A percentile compares a stretch with the other conserved stretches of the same genome.
Evolutionary conservation across 2,329 filamentous ascomycete species (phyloP).

Genomic region (Fusarium domesticum): DNA sequence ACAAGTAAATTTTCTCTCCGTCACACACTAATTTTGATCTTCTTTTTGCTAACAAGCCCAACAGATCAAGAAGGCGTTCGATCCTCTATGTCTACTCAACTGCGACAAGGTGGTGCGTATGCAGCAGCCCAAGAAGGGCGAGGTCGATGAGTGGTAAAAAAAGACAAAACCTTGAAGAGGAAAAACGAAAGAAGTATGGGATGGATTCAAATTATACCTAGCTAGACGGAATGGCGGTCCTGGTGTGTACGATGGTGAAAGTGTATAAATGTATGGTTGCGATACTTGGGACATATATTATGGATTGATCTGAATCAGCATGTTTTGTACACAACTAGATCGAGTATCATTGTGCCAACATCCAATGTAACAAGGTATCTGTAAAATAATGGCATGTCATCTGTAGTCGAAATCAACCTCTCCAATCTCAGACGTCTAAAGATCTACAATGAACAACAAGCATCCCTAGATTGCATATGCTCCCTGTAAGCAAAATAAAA

Average conservation of each 20-base stretch:
- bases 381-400: too few species aligned
- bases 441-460: too few species aligned
- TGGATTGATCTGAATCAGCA: too few species aligned
- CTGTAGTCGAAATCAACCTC: too few species aligned
- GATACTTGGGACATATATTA: not conserved
- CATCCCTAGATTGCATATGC: too few species aligned
- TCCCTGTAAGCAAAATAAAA: too few species aligned
- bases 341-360: not conserved
- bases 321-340: not conserved
- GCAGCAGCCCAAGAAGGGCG: constrained; percentile 44
- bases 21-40: not conserved
- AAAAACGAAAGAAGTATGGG: not conserved
- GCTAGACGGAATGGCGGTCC: constrained; percentile 1
- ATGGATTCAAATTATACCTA: constrained; percentile 12
- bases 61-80: constrained; percentile 76
- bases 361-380: too few species aligned
- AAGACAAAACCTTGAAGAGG: not conserved
- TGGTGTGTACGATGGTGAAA: constrained; percentile 17
- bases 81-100: constrained; percentile 69
- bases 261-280: constrained; percentile 8
- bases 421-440: too few species aligned
- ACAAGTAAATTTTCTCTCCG: constrained; percentile 52
- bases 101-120: constrained; percentile 67
- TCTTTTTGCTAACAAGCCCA: constrained; percentile 1
- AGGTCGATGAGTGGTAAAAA: constrained; percentile 44